Percentiles rank a stretch among this genome's conserved stretches.
Conservation (phyloP, 2,329 filamentous ascomycete species). For the Neonectria magnoliae region DNA sequence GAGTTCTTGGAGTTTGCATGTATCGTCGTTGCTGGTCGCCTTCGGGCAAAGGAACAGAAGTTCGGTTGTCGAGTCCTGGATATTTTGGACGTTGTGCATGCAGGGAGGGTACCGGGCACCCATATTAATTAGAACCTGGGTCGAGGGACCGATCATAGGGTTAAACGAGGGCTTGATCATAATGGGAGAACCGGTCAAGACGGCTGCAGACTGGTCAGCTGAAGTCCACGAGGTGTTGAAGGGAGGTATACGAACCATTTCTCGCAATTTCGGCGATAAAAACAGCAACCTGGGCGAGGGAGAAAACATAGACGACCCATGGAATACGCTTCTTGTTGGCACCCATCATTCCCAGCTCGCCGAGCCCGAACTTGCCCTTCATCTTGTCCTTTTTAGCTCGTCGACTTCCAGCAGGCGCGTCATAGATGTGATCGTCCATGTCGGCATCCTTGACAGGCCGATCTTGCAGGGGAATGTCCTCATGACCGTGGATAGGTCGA, state of each 20-base stretch:
- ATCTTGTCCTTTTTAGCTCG: slow-evolving; percentile 45
- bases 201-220: slow-evolving; percentile 57
- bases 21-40: slow-evolving; percentile 68
- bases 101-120: slow-evolving; percentile 91
- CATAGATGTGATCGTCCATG: slow-evolving; percentile 70
- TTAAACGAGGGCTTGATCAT: slow-evolving; percentile 89
- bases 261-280: slow-evolving; percentile 90
- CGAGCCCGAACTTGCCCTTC: slow-evolving; percentile 61
- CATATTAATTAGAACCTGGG: slow-evolving; percentile 94
- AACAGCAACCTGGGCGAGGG: slow-evolving; percentile 79
- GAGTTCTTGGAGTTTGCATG: slow-evolving; percentile 79
- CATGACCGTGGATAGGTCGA: slow-evolving; percentile 52
- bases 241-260: slow-evolving; percentile 70
- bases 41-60: slow-evolving; percentile 84
- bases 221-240: neutral
- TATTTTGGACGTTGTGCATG: slow-evolving; percentile 83
- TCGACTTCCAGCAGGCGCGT: slow-evolving; percentile 55
- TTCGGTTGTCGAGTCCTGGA: slow-evolving; percentile 64
- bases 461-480: slow-evolving; percentile 68
- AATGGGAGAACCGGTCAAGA: slow-evolving; percentile 81
- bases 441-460: slow-evolving; percentile 55
- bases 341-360: slow-evolving; percentile 69
- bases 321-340: slow-evolving; percentile 69
- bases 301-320: slow-evolving; percentile 85
- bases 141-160: slow-evolving; percentile 95